phyloP scores from a whole-genome alignment of 257 asterid genomes.

The Fraxinus anomala region DNA sequence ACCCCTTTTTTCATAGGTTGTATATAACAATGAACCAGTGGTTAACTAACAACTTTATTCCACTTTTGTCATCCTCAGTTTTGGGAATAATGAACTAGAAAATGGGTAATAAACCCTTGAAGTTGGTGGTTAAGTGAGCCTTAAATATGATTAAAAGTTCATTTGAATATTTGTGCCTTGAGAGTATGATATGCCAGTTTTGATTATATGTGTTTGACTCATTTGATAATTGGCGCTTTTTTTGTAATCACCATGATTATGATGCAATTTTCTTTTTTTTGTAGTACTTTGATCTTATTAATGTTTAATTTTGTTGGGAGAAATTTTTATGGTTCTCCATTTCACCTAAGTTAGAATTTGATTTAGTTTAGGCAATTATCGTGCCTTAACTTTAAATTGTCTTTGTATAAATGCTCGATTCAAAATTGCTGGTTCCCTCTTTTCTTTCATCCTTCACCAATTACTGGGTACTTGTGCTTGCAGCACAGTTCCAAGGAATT shows the following conservation, averaged over 20 bases:
- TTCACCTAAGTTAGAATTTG: background rate
- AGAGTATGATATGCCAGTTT: background rate
- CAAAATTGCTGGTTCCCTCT: background rate
- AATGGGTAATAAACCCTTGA: background rate
- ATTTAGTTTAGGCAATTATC: background rate
- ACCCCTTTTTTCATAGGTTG: too few relatives aligned
- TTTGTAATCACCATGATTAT: background rate
- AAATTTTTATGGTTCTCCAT: background rate
- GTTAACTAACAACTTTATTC: too few relatives aligned
- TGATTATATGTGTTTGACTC: background rate
- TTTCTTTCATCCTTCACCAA: conserved; percentile 18
- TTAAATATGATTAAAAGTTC: background rate
- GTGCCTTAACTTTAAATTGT: background rate
- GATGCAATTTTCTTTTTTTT: background rate
- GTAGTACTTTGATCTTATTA: background rate
- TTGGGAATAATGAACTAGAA: background rate
- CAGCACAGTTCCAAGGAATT: conserved; percentile 70
- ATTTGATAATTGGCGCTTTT: background rate
- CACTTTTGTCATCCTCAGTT: too few relatives aligned
- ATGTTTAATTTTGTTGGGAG: background rate
- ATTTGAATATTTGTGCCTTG: background rate
- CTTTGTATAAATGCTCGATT: background rate
- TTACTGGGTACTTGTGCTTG: conserved; percentile 28
- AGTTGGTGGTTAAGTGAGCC: background rate
- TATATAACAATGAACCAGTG: too few relatives aligned